A percentile compares a stretch with the other conserved stretches of the same genome.
Conservation (phyloP, 2,329 filamentous ascomycete species). For the Didymella arachidicola region DNA sequence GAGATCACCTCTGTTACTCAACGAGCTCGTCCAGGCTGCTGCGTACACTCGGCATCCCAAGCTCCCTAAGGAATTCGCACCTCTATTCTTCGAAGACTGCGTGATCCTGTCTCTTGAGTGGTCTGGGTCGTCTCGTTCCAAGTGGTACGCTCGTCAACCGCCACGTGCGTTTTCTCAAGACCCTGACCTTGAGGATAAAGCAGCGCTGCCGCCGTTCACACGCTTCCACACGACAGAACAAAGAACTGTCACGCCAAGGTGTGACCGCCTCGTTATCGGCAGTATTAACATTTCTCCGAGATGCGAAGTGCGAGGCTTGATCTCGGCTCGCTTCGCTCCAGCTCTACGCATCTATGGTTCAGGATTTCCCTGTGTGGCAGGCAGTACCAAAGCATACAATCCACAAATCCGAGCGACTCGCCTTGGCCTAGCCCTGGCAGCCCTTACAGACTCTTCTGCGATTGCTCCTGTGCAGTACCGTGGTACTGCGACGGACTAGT, state of each 20-base stretch:
- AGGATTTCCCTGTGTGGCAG: constrained; percentile 5
- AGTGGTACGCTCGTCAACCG: background rate
- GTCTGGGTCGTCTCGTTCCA: background rate
- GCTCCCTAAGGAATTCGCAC: background rate
- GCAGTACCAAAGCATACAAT: background rate
- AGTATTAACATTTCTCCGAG: background rate
- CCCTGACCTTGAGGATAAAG: constrained; percentile 7
- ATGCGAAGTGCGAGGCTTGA: background rate
- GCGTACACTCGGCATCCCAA: background rate
- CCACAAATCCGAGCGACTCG: background rate
- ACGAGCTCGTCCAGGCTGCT: background rate
- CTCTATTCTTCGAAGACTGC: background rate
- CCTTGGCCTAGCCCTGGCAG: background rate
- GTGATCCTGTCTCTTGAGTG: background rate
- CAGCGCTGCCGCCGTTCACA: background rate
- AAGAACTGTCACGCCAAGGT: constrained; percentile 1
- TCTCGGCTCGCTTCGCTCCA: background rate
- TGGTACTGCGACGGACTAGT: background rate
- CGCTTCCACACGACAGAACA: constrained; percentile 7
- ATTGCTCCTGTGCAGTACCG: background rate
- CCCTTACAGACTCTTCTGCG: background rate
- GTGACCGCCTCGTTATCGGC: background rate
- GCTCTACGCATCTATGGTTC: background rate
- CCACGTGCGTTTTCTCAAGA: background rate
- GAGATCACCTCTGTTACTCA: background rate